Percentiles rank a stretch among this genome's conserved stretches.
phyloP scores from a whole-genome alignment of 495 filamentous ascomycete genomes.

The Penicillium crystallinum region DNA sequence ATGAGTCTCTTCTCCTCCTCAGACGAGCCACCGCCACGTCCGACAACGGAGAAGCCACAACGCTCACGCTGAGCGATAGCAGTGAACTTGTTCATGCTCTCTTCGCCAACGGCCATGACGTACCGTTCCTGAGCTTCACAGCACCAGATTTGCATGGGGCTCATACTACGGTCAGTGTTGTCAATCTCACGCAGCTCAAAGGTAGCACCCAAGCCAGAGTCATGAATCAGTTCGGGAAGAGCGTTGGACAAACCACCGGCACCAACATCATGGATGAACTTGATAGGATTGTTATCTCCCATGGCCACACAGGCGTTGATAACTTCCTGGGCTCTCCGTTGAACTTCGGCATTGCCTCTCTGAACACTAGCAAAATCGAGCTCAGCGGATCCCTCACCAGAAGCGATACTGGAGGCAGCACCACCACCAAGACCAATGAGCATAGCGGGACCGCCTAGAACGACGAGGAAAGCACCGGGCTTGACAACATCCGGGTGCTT shows the following conservation, averaged over 20 bases:
- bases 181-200: slow-evolving; percentile 93
- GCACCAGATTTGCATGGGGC: slow-evolving; percentile 94
- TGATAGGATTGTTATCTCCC: slow-evolving; percentile 79
- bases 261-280: slow-evolving; percentile 95
- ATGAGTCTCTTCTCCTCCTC: slow-evolving; percentile 66
- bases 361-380: slow-evolving; percentile 96
- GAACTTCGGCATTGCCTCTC: slow-evolving; percentile 86
- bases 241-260: slow-evolving; percentile 94
- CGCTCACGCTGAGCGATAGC: slow-evolving; percentile 81
- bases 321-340: slow-evolving; percentile 91
- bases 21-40: slow-evolving; percentile 59
- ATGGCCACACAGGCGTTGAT: slow-evolving; percentile 88
- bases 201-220: slow-evolving; percentile 78
- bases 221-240: slow-evolving; percentile 84
- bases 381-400: slow-evolving; percentile 81
- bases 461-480: slow-evolving; percentile 80
- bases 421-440: slow-evolving; percentile 93
- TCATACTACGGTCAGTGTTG: slow-evolving; percentile 84
- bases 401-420: slow-evolving; percentile 85
- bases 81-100: slow-evolving; percentile 75
- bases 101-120: slow-evolving; percentile 74
- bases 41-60: slow-evolving; percentile 91
- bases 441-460: slow-evolving; percentile 95
- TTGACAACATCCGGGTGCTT: slow-evolving; percentile 73
- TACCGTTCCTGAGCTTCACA: slow-evolving; percentile 96